Percentiles rank a stretch among this genome's conserved stretches.
Evolutionary conservation across 2,329 filamentous ascomycete genomes (phyloP).

Genomic region (Lachnellula occidentalis): DNA sequence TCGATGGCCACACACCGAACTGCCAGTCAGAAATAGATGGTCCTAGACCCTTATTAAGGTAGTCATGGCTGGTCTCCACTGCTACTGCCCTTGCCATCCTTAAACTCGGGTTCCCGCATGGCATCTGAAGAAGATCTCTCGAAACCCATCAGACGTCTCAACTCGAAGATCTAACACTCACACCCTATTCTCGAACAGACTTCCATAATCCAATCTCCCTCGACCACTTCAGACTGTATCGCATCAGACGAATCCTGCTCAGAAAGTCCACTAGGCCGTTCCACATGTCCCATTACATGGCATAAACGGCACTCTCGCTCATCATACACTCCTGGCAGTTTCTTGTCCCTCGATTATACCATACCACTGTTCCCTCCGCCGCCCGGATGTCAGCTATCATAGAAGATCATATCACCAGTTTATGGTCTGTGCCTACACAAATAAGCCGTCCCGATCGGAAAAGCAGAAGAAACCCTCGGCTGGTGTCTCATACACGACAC

Average conservation of each 20-base stretch:
- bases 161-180: slow-evolving; percentile 21
- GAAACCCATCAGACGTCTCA: slow-evolving; percentile 27
- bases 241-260: slow-evolving; percentile 20
- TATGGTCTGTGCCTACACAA: slow-evolving; percentile 43
- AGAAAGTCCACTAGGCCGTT: slow-evolving; percentile 11
- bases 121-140: slow-evolving; percentile 13
- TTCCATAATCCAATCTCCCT: slow-evolving; percentile 5
- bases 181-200: slow-evolving; percentile 1
- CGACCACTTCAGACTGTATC: slow-evolving; percentile 12
- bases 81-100: slow-evolving; percentile 18
- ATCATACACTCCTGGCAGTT: slow-evolving; percentile 8
- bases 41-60: neutral
- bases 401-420: slow-evolving; percentile 47
- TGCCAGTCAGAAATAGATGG: slow-evolving; percentile 1
- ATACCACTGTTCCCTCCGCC: slow-evolving; percentile 24
- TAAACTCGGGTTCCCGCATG: slow-evolving; percentile 27
- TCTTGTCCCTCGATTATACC: neutral
- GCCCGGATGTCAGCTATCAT: slow-evolving; percentile 50
- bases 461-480: slow-evolving; percentile 30
- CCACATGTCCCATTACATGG: slow-evolving; percentile 12
- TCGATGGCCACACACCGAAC: slow-evolving; percentile 6
- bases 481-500: slow-evolving; percentile 32
- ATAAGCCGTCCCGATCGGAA: slow-evolving; percentile 35
- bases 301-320: slow-evolving; percentile 9
- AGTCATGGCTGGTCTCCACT: neutral